phyloP scores from a whole-genome alignment of 1,139 yeast genomes.

The Kodamaea plutei region DNA sequence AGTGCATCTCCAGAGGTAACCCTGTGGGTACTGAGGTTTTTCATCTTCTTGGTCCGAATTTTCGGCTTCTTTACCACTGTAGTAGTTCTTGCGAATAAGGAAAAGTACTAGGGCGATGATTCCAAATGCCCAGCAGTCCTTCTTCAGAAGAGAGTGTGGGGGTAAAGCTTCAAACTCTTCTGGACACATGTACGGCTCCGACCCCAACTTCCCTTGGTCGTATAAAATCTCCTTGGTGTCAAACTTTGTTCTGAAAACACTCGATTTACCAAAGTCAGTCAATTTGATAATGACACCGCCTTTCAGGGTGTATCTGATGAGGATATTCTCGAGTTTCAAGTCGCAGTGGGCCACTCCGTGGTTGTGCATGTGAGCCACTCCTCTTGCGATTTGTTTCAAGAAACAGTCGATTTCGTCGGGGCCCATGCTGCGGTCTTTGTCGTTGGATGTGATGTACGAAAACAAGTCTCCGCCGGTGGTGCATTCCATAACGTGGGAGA shows the following conservation, averaged over 20 bases:
- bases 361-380: conserved; percentile 62
- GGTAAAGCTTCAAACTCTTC: conserved; percentile 44
- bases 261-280: conserved; percentile 74
- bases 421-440: conserved; percentile 18
- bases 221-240: conserved; percentile 30
- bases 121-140: conserved; percentile 72
- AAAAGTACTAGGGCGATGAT: conserved; percentile 37
- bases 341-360: conserved; percentile 80
- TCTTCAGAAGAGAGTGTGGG: conserved; percentile 53
- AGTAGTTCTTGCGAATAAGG: conserved; percentile 28
- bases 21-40: conserved; percentile 13
- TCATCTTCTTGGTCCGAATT: conserved; percentile 2
- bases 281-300: conserved; percentile 45
- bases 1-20: conserved; percentile 30
- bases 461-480: conserved; percentile 72
- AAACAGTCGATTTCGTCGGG: conserved; percentile 66
- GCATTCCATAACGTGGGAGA: conserved; percentile 75
- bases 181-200: conserved; percentile 72
- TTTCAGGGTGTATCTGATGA: conserved; percentile 24
- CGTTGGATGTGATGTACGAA: conserved; percentile 25
- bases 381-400: conserved; percentile 62
- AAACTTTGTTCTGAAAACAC: conserved; percentile 72
- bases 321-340: conserved; percentile 61
- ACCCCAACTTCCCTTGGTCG: conserved; percentile 66
- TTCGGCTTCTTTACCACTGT: conserved; percentile 12